These are phyloP conservation scores for Acacia acuminata DNA, from an alignment of 306 rosid genomes.

Conservation along the genomic window DNA sequence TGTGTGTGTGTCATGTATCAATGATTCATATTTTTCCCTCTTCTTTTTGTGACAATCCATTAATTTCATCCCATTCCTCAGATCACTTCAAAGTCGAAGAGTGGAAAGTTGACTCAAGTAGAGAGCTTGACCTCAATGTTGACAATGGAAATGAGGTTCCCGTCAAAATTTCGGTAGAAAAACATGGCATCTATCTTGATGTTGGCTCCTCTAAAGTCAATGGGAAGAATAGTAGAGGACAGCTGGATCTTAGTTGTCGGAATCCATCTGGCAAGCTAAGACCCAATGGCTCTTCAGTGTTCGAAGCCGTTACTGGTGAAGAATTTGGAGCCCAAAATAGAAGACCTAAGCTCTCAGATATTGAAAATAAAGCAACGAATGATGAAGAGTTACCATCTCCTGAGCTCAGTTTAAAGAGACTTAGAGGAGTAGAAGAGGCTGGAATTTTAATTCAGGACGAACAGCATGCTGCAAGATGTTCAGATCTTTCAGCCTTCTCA, in stretches of 20 bases:
- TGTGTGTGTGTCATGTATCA: no score
- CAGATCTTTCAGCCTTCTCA: slow-evolving; percentile 78
- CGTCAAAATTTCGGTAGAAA: slow-evolving; percentile 44
- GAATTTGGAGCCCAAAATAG: slow-evolving; percentile 49
- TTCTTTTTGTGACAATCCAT: slow-evolving; percentile 1
- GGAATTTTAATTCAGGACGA: slow-evolving; percentile 55
- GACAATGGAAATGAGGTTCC: slow-evolving; percentile 43
- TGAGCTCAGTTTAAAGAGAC: slow-evolving; percentile 77
- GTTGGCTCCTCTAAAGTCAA: slow-evolving; percentile 49
- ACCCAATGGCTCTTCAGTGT: slow-evolving; percentile 42
- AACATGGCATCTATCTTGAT: no score
- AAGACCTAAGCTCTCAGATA: slow-evolving; percentile 40
- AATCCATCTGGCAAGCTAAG: slow-evolving; percentile 52
- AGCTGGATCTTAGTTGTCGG: slow-evolving; percentile 46
- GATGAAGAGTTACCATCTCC: slow-evolving; percentile 52
- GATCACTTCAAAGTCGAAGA: slow-evolving; percentile 28
- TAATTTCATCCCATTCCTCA: slow-evolving; percentile 37
- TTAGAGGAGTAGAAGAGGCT: slow-evolving; percentile 56
- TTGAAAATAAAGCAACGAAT: slow-evolving; percentile 46
- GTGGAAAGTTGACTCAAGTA: slow-evolving; percentile 43
- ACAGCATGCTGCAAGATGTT: slow-evolving; percentile 68
- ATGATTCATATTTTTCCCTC: neutral
- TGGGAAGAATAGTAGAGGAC: slow-evolving; percentile 52
- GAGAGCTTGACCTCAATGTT: slow-evolving; percentile 40
- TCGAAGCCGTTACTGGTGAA: slow-evolving; percentile 42